A percentile compares a stretch with the other conserved stretches of the same genome.
These are phyloP conservation scores for Lactarius hatsudake DNA, from an alignment of 768 basidiomycete genomes.

Conservation along the genomic window DNA sequence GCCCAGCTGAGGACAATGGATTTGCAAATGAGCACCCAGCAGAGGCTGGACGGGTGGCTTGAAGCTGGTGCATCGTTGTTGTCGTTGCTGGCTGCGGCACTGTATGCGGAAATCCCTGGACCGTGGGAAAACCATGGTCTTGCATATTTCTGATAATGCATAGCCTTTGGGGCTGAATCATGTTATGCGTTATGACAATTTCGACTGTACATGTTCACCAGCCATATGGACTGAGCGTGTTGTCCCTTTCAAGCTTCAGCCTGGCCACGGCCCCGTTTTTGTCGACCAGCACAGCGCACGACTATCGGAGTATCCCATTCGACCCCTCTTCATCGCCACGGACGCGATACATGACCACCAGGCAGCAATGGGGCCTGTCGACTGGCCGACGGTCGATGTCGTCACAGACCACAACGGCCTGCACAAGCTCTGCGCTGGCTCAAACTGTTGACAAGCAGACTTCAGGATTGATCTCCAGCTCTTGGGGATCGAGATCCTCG, in stretches of 20 bases:
- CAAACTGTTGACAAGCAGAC: constrained; percentile 33
- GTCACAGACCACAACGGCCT: constrained; percentile 67
- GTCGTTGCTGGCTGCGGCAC: no score
- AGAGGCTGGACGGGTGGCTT: no score
- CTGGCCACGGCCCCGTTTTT: constrained; percentile 49
- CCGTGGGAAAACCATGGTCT: no score
- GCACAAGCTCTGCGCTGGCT: constrained; percentile 66
- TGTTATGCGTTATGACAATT: no score
- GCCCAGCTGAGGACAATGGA: no score
- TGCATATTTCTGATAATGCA: no score
- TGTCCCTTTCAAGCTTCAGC: constrained; percentile 51
- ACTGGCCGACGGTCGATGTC: constrained; percentile 41
- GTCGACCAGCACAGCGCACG: constrained; percentile 58
- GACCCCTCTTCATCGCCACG: constrained; percentile 61
- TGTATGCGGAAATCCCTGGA: no score
- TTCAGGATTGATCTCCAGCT: constrained; percentile 76
- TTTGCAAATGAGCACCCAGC: no score
- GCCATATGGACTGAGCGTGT: constrained; percentile 50
- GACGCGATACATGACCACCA: constrained; percentile 39
- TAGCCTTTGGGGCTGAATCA: no score
- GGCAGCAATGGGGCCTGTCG: no score
- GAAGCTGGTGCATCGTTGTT: no score
- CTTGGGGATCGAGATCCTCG: constrained; percentile 53
- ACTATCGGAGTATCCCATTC: constrained; percentile 38
- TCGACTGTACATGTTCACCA: constrained; percentile 55